Evolutionary conservation across 2,329 filamentous ascomycete species (phyloP), one percentile per base, ranked within the genome.

Genomic region (Canariomyces notabilis): DNA sequence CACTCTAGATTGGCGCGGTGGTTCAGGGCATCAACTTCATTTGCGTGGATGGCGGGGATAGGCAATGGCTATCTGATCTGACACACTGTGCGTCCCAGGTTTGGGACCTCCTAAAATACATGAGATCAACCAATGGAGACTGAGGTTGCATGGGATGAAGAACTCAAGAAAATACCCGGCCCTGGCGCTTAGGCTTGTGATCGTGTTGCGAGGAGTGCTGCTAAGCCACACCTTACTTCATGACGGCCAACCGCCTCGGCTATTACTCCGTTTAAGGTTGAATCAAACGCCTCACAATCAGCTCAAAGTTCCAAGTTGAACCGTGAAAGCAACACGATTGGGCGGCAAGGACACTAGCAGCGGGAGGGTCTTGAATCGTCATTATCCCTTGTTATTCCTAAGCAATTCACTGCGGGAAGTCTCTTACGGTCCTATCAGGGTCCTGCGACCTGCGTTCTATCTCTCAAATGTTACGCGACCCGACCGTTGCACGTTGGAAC

Each of bases 1-100:
- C 56, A 70, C 69, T 72, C 72, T 73, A 74, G 71, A 74, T 73
- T 72, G 71, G 71, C 71, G 71, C 68, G 71, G 70, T 68, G 70
- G 71, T 72, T 67, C 69, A 62, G 66, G 71, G 67, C 69, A 70
- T 58, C 55, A 57, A 70, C 67, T 72, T 72, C 68, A 70, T 72
- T 71, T 71, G 65, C 68, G 67, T 69, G 68, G 68, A 55, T 51
- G 69, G 65, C 61, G 67, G 66, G 57, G 52, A 55, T 52, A 46
- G 57, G 55, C 54, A 55, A 59, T 49, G 56, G 55, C 51, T 58
- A 53, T 57, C 52, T 55, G 51, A 53, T 54, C 26, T 29, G 26
- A 56, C 48, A 54, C 56, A 51, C 54, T 56, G 53, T 57, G 57
- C 48, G 56, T 56, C 56, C 55, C 57, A 51, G 55, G 54, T 46